These are phyloP conservation scores for Talaromyces sp. DNA, from an alignment of 2,329 filamentous ascomycete genomes.

Conservation along the genomic window DNA sequence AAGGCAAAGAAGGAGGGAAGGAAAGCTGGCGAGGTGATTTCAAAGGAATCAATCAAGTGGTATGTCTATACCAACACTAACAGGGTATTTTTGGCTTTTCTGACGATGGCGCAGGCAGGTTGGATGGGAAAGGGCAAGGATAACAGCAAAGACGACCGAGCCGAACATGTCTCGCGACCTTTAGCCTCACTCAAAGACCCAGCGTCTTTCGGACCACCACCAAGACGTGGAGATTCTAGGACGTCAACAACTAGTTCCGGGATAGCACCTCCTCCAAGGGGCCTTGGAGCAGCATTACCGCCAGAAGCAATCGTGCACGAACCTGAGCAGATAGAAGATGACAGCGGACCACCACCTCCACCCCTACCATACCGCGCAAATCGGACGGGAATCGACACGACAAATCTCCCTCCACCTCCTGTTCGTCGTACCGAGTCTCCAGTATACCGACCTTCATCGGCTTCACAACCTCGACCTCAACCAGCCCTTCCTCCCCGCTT, in stretches of 20 bases:
- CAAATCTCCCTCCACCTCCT: constrained; percentile 70
- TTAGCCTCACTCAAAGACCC: constrained; percentile 73
- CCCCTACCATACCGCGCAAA: constrained; percentile 67
- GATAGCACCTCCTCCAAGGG: constrained; percentile 37
- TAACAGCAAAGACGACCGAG: constrained; percentile 40
- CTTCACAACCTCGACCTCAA: constrained; percentile 50
- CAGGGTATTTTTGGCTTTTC: neutral
- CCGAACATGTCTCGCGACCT: constrained; percentile 60
- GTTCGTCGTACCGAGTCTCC: constrained; percentile 45
- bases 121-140: constrained; percentile 59
- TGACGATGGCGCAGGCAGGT: constrained; percentile 47
- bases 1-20: constrained; percentile 52
- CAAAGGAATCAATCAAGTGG: constrained; percentile 58
- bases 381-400: constrained; percentile 68
- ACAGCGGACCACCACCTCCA: constrained; percentile 47
- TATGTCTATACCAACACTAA: constrained; percentile 32
- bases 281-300: constrained; percentile 46
- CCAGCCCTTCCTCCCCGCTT: constrained; percentile 62
- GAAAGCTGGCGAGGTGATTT: constrained; percentile 58
- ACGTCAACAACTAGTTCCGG: neutral
- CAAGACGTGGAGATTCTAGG: constrained; percentile 55
- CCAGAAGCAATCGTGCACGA: constrained; percentile 37
- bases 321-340: constrained; percentile 31
- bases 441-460: constrained; percentile 28
- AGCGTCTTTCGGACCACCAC: constrained; percentile 74